Conservation (phyloP, 2,329 filamentous ascomycete genomes). For the Orbilia brochopaga region DNA sequence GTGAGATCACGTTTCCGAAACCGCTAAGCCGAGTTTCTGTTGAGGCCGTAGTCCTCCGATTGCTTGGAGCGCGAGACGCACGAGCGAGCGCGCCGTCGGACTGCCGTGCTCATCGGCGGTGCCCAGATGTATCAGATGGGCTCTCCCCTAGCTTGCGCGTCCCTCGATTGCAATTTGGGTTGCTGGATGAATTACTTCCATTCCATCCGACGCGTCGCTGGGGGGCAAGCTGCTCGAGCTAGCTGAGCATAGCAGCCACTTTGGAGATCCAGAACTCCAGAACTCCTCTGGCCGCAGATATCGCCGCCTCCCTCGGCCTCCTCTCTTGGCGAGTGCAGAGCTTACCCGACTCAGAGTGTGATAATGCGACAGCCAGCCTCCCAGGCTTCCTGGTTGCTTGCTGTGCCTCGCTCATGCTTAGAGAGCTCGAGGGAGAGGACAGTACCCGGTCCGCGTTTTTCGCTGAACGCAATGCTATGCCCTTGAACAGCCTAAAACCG, state of each 20-base stretch:
- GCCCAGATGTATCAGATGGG: conserved; percentile 21
- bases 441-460: conserved; percentile 9
- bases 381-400: conserved; percentile 5
- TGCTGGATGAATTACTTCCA: conserved; percentile 27
- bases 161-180: conserved; percentile 23
- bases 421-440: neutral
- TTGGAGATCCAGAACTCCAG: conserved; percentile 50
- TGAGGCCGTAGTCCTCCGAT: neutral
- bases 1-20: conserved; percentile 51
- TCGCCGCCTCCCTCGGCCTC: conserved; percentile 32
- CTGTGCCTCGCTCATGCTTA: conserved; percentile 26
- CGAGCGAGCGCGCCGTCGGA: conserved; percentile 15
- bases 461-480: conserved; percentile 26
- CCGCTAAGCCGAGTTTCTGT: conserved; percentile 17
- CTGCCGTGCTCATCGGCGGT: conserved; percentile 1
- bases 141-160: neutral
- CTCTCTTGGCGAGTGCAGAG: conserved; percentile 37
- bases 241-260: conserved; percentile 39
- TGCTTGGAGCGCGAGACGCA: conserved; percentile 20
- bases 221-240: conserved; percentile 14
- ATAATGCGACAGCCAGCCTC: conserved; percentile 41
- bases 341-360: conserved; percentile 31
- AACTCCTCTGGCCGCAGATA: conserved; percentile 47
- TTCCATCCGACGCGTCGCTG: conserved; percentile 27
- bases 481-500: conserved; percentile 21